phyloP scores from a whole-genome alignment of 2,329 filamentous ascomycete genomes.

The Paracamarosporium sp. region DNA sequence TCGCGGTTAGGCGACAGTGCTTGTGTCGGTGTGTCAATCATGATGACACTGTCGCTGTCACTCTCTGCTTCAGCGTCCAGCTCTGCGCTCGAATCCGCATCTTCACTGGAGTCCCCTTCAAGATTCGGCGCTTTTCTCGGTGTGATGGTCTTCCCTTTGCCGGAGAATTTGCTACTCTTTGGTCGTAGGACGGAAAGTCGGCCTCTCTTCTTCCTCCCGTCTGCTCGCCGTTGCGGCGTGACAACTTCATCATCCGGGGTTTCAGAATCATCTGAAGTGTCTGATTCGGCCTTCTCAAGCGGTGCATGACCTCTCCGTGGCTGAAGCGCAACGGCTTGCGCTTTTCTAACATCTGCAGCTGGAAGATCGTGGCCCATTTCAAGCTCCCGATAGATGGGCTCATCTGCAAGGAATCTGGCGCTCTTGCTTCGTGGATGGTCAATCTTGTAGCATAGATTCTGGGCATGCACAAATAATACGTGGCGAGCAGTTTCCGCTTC shows the following conservation, averaged over 20 bases:
- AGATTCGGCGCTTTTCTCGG: conserved; percentile 5
- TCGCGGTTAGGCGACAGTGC: conserved; percentile 27
- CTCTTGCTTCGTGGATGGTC: conserved; percentile 40
- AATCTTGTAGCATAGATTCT: conserved; percentile 48
- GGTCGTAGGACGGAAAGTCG: conserved; percentile 44
- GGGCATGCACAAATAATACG: conserved; percentile 44
- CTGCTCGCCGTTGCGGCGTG: conserved; percentile 29
- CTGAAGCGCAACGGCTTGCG: conserved; percentile 36
- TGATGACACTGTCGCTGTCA: conserved; percentile 20
- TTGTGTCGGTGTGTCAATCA: conserved; percentile 38
- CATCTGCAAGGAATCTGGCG: conserved; percentile 34
- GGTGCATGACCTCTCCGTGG: conserved; percentile 36
- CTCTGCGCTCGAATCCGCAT: conserved; percentile 20
- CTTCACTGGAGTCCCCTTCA: conserved; percentile 22
- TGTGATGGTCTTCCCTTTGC: conserved; percentile 37
- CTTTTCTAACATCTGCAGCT: conserved; percentile 37
- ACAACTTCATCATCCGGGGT: conserved; percentile 14
- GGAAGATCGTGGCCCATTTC: conserved; percentile 32
- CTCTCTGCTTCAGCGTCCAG: conserved; percentile 8
- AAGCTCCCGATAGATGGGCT: conserved; percentile 43
- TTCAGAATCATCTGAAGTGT: conserved; percentile 29
- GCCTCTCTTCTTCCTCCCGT: conserved; percentile 32
- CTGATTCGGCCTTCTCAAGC: conserved; percentile 27
- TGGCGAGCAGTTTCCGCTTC: conserved; percentile 38
- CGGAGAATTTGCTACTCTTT: conserved; percentile 41